Evolutionary conservation across 1,139 yeast species (phyloP).

Genomic region (Hansenula sp.): DNA sequence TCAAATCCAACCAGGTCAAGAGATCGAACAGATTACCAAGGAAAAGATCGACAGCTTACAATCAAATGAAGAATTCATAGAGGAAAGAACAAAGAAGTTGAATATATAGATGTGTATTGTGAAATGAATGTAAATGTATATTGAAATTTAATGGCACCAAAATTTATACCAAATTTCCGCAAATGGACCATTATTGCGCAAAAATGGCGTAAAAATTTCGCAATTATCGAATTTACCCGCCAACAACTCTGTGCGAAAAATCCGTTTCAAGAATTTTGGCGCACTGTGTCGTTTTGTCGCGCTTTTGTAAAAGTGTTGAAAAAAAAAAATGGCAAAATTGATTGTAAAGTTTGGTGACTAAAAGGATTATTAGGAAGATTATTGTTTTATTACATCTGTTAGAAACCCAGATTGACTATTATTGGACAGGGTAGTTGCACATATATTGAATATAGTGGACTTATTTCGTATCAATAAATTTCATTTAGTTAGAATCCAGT

Average conservation of each 20-base stretch:
- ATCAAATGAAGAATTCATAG: slow-evolving; percentile 21
- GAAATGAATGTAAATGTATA: not conserved
- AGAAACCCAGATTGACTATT: no score
- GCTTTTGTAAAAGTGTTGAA: not conserved
- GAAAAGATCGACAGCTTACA: slow-evolving; percentile 28
- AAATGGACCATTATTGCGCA: not conserved
- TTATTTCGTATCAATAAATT: no score
- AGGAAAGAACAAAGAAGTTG: slow-evolving; percentile 20
- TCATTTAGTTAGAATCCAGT: no score
- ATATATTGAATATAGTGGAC: no score
- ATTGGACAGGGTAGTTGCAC: no score
- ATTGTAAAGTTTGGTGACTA: not conserved
- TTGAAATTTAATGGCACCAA: not conserved
- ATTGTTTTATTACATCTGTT: no score
- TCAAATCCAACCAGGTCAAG: slow-evolving; percentile 33
- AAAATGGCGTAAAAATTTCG: not conserved
- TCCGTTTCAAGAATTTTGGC: not conserved
- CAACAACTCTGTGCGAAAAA: not conserved
- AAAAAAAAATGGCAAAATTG: slow-evolving; percentile 2
- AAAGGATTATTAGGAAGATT: no score
- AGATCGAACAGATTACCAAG: slow-evolving; percentile 35
- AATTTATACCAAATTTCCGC: not conserved
- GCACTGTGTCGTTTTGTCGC: no score
- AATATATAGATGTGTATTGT: slow-evolving; percentile 6
- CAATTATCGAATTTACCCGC: no score